These are phyloP conservation scores for Podaxis mareebaensis DNA, from an alignment of 768 basidiomycete species.

Conservation along the genomic window DNA sequence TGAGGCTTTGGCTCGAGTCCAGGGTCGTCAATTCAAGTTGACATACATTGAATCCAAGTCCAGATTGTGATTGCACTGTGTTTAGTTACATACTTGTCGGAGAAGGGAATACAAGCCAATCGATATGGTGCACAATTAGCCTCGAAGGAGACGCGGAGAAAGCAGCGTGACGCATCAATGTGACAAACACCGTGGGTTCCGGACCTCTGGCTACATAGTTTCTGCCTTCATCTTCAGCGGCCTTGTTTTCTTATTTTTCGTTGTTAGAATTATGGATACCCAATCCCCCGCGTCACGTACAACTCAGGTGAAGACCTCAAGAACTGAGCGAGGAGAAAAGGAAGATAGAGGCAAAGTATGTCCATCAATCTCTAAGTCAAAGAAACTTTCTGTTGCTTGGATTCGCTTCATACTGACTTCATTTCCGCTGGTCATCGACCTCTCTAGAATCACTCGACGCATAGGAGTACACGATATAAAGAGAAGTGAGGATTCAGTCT, in stretches of 20 bases:
- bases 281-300: background rate
- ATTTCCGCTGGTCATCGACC: background rate
- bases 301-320: background rate
- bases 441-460: constrained; percentile 2
- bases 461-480: constrained; percentile 15
- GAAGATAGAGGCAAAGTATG: constrained; percentile 15
- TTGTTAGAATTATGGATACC: background rate
- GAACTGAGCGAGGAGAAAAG: constrained; percentile 4
- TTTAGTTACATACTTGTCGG: background rate
- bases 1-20: background rate
- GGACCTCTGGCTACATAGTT: too few species aligned
- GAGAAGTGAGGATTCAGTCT: constrained; percentile 14
- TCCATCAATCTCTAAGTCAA: constrained; percentile 5
- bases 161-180: too few species aligned
- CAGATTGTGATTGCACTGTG: background rate
- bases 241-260: background rate
- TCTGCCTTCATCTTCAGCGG: background rate
- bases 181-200: too few species aligned
- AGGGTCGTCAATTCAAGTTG: background rate
- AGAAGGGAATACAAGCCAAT: too few species aligned
- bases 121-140: too few species aligned
- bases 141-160: too few species aligned
- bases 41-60: background rate
- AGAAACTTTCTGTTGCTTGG: background rate
- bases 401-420: background rate